phyloP scores from a whole-genome alignment of 345 rosid genomes.

The Erodium maritimum region DNA sequence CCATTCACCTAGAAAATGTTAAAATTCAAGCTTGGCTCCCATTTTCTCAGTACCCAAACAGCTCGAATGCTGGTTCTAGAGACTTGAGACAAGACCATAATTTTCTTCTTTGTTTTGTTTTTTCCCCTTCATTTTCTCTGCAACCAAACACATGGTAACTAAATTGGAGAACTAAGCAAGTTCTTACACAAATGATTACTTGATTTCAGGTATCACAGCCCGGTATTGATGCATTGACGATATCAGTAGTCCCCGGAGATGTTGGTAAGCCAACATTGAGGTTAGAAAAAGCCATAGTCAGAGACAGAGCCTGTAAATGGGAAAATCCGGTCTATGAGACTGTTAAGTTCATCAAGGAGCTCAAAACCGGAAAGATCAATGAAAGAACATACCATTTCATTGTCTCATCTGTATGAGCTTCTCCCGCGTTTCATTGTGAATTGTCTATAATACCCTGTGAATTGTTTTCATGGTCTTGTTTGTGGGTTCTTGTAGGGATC shows the following conservation, averaged over 20 bases:
- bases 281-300: conserved; percentile 14
- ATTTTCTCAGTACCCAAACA: no score
- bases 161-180: no score
- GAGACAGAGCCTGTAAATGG: conserved; percentile 20
- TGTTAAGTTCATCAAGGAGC: conserved; percentile 19
- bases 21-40: no score
- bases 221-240: conserved; percentile 11
- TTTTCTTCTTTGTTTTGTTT: no score
- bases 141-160: no score
- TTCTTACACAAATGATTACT: no score
- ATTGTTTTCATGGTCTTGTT: background rate
- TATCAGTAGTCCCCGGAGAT: conserved; percentile 31
- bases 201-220: conserved; percentile 7
- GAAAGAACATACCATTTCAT: conserved; percentile 19
- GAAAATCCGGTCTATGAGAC: conserved; percentile 22
- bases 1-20: no score
- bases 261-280: conserved; percentile 21
- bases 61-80: no score
- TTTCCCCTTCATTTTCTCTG: no score
- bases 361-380: conserved; percentile 22
- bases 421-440: background rate
- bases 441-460: no score
- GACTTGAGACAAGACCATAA: no score
- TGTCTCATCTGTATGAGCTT: conserved; percentile 15
- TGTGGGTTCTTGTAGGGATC: conserved; percentile 15